Percentiles rank a stretch among this genome's conserved stretches.
Conservation (phyloP, 495 filamentous ascomycete genomes). For the Penicillium herquei region DNA sequence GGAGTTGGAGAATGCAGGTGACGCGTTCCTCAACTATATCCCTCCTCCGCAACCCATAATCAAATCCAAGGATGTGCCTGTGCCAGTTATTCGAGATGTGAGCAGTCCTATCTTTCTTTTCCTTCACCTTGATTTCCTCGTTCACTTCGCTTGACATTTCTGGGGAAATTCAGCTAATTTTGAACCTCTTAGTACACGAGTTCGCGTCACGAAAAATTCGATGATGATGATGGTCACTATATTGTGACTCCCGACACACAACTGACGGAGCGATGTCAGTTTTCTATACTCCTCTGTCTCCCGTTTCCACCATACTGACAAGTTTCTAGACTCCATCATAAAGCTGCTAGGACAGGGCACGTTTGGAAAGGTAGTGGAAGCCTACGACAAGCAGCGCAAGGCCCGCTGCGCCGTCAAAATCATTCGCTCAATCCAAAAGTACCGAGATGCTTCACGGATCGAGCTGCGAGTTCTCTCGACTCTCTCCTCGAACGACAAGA, state of each 20-base stretch:
- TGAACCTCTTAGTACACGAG: constrained; percentile 34
- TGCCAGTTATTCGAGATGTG: constrained; percentile 80
- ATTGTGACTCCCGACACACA: constrained; percentile 80
- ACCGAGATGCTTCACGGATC: constrained; percentile 94
- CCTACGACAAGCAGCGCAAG: constrained; percentile 70
- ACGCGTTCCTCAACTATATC: constrained; percentile 74
- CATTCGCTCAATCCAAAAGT: constrained; percentile 96
- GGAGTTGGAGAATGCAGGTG: constrained; percentile 63
- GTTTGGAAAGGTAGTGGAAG: constrained; percentile 97
- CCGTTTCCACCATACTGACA: constrained; percentile 5
- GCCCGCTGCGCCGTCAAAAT: constrained; percentile 93
- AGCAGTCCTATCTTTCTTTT: constrained; percentile 36
- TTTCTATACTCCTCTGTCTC: not conserved
- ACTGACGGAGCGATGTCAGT: constrained; percentile 87
- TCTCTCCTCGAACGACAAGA: constrained; percentile 80
- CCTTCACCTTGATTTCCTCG: not conserved
- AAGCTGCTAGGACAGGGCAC: constrained; percentile 93
- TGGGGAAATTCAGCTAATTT: constrained; percentile 16
- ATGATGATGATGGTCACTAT: constrained; percentile 97
- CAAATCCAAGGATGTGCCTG: constrained; percentile 88
- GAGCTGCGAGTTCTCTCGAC: constrained; percentile 92
- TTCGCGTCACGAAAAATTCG: constrained; percentile 60
- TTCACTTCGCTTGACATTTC: not conserved
- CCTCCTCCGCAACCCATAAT: constrained; percentile 85
- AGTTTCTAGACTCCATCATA: constrained; percentile 70